Evolutionary conservation across 2,329 filamentous ascomycete genomes (phyloP), one percentile per base, ranked within the genome.

Genomic region (Metarhizium humberi): DNA sequence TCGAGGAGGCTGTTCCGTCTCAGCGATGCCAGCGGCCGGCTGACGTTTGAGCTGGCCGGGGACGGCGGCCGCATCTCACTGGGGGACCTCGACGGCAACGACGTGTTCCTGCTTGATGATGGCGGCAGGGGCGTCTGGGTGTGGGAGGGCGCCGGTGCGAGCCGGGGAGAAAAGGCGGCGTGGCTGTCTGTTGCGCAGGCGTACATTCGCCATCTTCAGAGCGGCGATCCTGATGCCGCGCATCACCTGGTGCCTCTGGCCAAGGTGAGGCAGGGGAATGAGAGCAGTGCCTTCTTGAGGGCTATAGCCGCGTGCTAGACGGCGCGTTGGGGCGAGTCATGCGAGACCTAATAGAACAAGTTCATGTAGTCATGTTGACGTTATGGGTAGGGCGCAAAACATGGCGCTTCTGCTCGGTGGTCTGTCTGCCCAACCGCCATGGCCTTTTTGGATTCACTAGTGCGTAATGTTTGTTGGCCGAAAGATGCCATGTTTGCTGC

Each of bases 61-160:
- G 78, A 85, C 47, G 79, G 78, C 0, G 63, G 68, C 32, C 63
- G 62, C 2, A 73, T 84, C 14, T 63, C 68, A 3, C 65, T 62
- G 49, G 64, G 68, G 0, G 81, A 85, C 59, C 68, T 87, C 6
- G 76, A 84, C 58, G 75, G 75, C 45, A 73, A 76, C 49, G 83
- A 87, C 61, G 77, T 87, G 5, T 87, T 87, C 62, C 65, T 88
- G 20, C 72, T 85, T 20, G 77, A 80, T 57, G 81, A 85, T 60
- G 74, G 72, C 0, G 82, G 82, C 6, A 76, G 66, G 52, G 70
- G 70, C 7, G 71, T 87, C 38, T 88, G 84, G 83, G 81, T 87
- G 2, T 87, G 85, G 85, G 77, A 85, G 62, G 85, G 85, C 0
- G 67, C 69, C 2, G 71, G 73, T 1, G 82, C 84, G 8, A 87